Evolutionary conservation across 305 asterid genomes (phyloP), one percentile per base, ranked within the genome.

Genomic region (Fraxinus xanthoxyloides): DNA sequence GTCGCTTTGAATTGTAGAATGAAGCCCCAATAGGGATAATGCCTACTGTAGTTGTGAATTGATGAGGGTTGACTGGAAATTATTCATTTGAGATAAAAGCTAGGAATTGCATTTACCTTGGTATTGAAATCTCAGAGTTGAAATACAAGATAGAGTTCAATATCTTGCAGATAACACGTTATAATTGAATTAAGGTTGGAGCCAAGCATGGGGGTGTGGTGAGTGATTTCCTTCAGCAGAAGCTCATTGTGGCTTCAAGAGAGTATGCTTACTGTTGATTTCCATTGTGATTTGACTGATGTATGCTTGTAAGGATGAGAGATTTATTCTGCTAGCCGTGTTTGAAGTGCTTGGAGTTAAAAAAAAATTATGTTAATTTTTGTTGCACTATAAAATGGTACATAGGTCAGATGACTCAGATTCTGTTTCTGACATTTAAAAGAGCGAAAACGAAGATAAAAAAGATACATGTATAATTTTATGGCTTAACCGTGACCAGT

Each of bases 61-160:
- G 76, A 51, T 74, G 77, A 34, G 4, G 38, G 38, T 24, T 76
- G 13, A 21, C 30, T 38, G 76, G 26, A 78, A 38, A 46, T 75
- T 43, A 40, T 23, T 5, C 38, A 0, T 5, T 23, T 35, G 81
- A 74, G 59, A 75, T 56, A 32, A 67, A 13, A 77, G 59, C 7
- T 76, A 35, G 78, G 72, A 38, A 19, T 73, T 83, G 65, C 69
- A 23, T 48, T 73, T 79, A 48, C 8, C 36, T 75, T 40, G 21
- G 78, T 79, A 77, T 34, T 81, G 54, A 54, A 72, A 35, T 76
- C 38, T 2, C 67, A 34, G 79, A 72, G 74, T 40, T 40, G 79
- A 24, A 54, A 67, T 74, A 2, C 72, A 63, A 26, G 34, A 63
- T 8, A 8, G 35, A 13, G n/a, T 26, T 26, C 35, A 28, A 28